Evolutionary conservation across 768 basidiomycete genomes (phyloP), one percentile per base, ranked within the genome.

Genomic region (Daedalea quercina): DNA sequence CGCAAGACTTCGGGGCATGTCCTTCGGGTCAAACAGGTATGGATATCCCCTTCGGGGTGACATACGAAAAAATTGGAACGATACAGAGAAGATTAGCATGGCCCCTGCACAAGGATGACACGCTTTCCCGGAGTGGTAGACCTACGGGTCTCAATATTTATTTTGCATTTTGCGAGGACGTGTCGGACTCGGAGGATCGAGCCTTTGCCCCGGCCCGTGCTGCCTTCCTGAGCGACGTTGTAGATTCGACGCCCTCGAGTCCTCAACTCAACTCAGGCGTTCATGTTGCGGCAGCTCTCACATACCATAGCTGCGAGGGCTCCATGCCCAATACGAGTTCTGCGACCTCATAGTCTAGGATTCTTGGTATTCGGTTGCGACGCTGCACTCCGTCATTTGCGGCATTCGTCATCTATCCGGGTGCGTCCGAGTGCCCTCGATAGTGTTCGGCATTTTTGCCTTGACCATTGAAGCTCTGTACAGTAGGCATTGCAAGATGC

Each of bases 1-100:
- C 11, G 28, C 28, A 31, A 31, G 11, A 4, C 28, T 31, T 11
- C 28, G 6, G 28, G 6, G 4, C 6, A 11, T 31, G 28, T 11
- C 28, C 28, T 31, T 31, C 28, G 11, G 4, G 11, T 4, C 28
- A 11, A 4, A 11, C 28, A 6, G 11, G 6, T 31, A 6, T 6
- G 6, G 4, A 6, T 31, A 11, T 84, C 83, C 85, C 84, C 84
- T 87, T 86, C 83, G 84, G 84, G 84, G 88, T 85, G 85, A 84
- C 87, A 88, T 86, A 90, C 83, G 85, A 87, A 88, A 93, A 92
- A 90, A 88, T 93, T 92, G 91, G 89, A 94, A 93, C 90, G 88
- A 94, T 94, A 94, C 92, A 94, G 92, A 95, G 92, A 94, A 94
- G 93, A 94, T 95, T 94, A 94, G 93, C 93, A 95, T 95, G 90